A percentile compares a stretch with the other conserved stretches of the same genome.
These are phyloP conservation scores for Lepidium campestre DNA, from an alignment of 441 rosid species.

Conservation along the genomic window DNA sequence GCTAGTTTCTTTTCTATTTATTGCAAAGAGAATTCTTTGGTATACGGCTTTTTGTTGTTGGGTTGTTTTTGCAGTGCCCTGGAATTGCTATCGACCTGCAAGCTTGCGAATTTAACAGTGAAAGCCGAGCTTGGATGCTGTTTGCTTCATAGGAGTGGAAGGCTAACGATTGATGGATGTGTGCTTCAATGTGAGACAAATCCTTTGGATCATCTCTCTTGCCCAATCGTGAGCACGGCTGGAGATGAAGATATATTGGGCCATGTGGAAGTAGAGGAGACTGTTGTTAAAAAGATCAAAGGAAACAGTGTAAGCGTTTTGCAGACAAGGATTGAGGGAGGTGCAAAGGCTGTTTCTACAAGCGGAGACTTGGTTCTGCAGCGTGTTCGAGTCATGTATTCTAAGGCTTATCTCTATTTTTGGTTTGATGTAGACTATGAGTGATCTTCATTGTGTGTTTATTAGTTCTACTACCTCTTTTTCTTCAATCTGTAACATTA, in stretches of 20 bases:
- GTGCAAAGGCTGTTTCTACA: constrained; percentile 80
- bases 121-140: constrained; percentile 94
- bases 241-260: constrained; percentile 24
- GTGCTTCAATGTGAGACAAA: constrained; percentile 77
- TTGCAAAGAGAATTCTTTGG: constrained; percentile 12
- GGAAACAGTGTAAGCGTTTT: constrained; percentile 59
- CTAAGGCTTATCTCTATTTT: constrained; percentile 66
- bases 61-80: constrained; percentile 57
- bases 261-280: constrained; percentile 35
- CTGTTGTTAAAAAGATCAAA: constrained; percentile 15
- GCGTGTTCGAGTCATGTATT: constrained; percentile 80
- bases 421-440: constrained; percentile 74
- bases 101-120: constrained; percentile 75
- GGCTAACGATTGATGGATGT: constrained; percentile 78
- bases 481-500: constrained; percentile 18
- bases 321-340: constrained; percentile 87
- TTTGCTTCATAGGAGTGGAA: constrained; percentile 88
- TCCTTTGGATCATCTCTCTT: constrained; percentile 86
- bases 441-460: background rate
- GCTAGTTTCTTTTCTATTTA: background rate
- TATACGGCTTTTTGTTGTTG: constrained; percentile 26
- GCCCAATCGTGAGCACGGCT: constrained; percentile 81
- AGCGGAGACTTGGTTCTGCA: constrained; percentile 75
- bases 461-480: background rate
- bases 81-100: constrained; percentile 79